A percentile compares a stretch with the other conserved stretches of the same genome.
Evolutionary conservation across 768 basidiomycete genomes (phyloP).

Genomic region (Russula griseocarnosa): DNA sequence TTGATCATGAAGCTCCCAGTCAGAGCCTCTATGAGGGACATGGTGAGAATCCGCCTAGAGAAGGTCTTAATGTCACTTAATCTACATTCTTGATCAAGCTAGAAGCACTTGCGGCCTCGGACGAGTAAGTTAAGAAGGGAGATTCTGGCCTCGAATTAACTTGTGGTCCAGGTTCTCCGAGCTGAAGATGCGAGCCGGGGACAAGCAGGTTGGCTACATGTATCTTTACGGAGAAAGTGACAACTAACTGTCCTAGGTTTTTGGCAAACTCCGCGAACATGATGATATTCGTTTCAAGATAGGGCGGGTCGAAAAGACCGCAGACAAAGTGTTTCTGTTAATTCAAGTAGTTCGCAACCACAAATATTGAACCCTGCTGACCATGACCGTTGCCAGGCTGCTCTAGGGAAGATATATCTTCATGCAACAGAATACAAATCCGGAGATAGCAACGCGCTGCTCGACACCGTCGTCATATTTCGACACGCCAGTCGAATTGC

Average conservation of each 20-base stretch:
- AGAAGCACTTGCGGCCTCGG: constrained; percentile 24
- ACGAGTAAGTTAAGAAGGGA: constrained; percentile 31
- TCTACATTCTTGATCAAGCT: constrained; percentile 21
- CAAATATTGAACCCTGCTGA: constrained; percentile 15
- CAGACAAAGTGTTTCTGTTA: constrained; percentile 77
- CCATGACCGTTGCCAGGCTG: constrained; percentile 46
- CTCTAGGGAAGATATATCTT: constrained; percentile 67
- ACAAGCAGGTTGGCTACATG: constrained; percentile 54
- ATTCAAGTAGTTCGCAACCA: constrained; percentile 53
- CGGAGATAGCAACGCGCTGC: constrained; percentile 62
- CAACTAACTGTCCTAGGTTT: constrained; percentile 37
- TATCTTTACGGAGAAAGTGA: not conserved
- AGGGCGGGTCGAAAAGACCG: constrained; percentile 62
- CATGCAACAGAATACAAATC: constrained; percentile 65
- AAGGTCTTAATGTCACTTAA: not conserved
- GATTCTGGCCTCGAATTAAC: not conserved
- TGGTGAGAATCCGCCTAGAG: constrained; percentile 44
- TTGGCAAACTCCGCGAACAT: constrained; percentile 65
- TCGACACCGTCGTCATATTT: constrained; percentile 69
- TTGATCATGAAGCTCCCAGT: constrained; percentile 57
- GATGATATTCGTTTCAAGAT: constrained; percentile 77
- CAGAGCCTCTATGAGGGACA: constrained; percentile 55
- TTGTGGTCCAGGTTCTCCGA: constrained; percentile 54
- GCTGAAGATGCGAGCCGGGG: constrained; percentile 65
- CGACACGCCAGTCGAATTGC: constrained; percentile 73